Evolutionary conservation across 225 moss, liverwort and hornwort genomes (phyloP), one percentile per base, ranked within the genome.

Genomic region (Pleurozium schreberi): DNA sequence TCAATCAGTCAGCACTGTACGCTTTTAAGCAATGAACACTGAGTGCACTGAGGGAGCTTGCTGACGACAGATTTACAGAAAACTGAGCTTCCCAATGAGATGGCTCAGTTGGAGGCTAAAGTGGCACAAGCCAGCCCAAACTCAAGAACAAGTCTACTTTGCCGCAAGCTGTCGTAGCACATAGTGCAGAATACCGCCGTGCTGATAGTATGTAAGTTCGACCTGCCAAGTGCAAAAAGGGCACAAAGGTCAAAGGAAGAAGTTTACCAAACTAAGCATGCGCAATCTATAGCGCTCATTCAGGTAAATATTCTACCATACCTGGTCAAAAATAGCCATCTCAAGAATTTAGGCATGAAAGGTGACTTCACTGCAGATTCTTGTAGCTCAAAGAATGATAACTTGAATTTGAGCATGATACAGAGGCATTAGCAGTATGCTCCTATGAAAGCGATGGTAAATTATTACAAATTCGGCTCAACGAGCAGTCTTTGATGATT

Each of bases 151-250:
- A 78, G 66, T 78, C 90, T 92, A 98, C 66, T 89, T 87, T 47
- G 90, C 85, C 33, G 96, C 93, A 77, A 98, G 96, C 87, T 98
- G 97, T 88, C 95, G 96, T 25, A 97, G 90, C 73, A 98, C 98
- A 58, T 98, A 98, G 86, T 97, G 97, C 18, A 98, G 94, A 90
- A 98, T 98, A 85, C 98, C 97, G 74, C 98, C 98, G 71, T 98
- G 95, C 88, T 95, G 86, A 84, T 95, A 98, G 88, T 97, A 98
- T 75, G 97, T 96, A 68, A 96, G 79, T 87, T 98, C 97, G 59
- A 98, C 98, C 97, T 98, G 91, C n/a, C 87, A 86, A 67, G 43
- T 52, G 33, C 64, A 42, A 88, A 59, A 61, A 33, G 69, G 47
- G 21, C 49, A 65, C 58, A 57, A 88, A 82, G 69, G 60, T 90